Evolutionary conservation across 352 stramenopile genomes (phyloP).

Genomic region (Pythium chondricola): DNA sequence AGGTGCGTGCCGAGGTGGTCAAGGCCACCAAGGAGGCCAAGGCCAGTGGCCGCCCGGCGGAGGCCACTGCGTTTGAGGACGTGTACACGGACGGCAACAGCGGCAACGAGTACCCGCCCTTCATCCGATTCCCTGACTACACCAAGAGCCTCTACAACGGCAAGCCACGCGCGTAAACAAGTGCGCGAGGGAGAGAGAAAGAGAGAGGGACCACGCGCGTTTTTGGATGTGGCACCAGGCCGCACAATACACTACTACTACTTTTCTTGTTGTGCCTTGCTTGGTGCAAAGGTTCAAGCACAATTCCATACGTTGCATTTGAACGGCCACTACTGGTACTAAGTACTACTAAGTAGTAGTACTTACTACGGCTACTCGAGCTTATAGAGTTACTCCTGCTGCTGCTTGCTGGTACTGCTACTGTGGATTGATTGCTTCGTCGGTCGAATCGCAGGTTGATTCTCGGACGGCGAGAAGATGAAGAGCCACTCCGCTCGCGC

Average conservation of each 20-base stretch:
- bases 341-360: background rate
- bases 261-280: too few species aligned
- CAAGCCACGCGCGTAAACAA: conserved; percentile 35
- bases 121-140: conserved; percentile 97
- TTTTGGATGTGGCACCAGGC: too few species aligned
- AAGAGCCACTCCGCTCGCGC: too few species aligned
- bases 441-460: too few species aligned
- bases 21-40: conserved; percentile 92
- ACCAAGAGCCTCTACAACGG: conserved; percentile 91
- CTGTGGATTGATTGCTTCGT: too few species aligned
- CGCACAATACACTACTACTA: background rate
- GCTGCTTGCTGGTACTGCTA: too few species aligned
- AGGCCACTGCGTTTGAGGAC: conserved; percentile 62
- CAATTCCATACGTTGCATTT: conserved; percentile 25
- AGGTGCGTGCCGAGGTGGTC: conserved; percentile 97
- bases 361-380: background rate
- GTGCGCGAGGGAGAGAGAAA: background rate
- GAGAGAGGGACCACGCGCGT: background rate
- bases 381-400: too few species aligned
- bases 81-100: conserved; percentile 90
- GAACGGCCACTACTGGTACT: conserved; percentile 11
- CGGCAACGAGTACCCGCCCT: conserved; percentile 90
- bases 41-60: conserved; percentile 44
- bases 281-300: conserved; percentile 2
- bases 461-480: too few species aligned